Percentiles rank a stretch among this genome's conserved stretches.
phyloP scores from a whole-genome alignment of 345 rosid genomes.

The Murraya paniculata region DNA sequence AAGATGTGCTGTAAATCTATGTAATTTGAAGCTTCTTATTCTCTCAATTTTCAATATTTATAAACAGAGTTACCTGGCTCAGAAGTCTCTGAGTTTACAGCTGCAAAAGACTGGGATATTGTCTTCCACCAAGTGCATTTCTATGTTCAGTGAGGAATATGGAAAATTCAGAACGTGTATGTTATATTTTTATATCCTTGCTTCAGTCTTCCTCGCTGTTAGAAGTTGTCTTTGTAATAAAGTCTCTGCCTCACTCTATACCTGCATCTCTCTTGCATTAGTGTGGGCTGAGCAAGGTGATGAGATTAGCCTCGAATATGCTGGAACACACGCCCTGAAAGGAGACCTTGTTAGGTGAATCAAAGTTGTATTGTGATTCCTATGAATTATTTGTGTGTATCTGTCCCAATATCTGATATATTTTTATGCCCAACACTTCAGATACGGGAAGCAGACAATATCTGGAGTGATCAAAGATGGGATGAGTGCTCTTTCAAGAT shows the following conservation, averaged over 20 bases:
- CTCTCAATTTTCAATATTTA: constrained; percentile 23
- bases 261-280: constrained; percentile 22
- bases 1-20: background rate
- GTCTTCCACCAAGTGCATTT: constrained; percentile 54
- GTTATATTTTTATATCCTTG: constrained; percentile 17
- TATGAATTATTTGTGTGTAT: background rate
- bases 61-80: constrained; percentile 73
- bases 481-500: constrained; percentile 86
- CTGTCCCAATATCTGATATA: constrained; percentile 4
- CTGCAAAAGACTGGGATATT: constrained; percentile 63
- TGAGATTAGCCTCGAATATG: constrained; percentile 89
- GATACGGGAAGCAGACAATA: constrained; percentile 90
- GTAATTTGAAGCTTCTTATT: background rate
- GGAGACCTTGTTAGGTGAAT: constrained; percentile 92
- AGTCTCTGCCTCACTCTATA: background rate
- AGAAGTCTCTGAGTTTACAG: constrained; percentile 65
- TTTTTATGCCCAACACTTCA: constrained; percentile 23
- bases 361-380: background rate
- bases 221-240: constrained; percentile 4
- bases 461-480: constrained; percentile 84
- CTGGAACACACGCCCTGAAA: constrained; percentile 92
- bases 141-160: constrained; percentile 62
- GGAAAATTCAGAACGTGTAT: constrained; percentile 70
- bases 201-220: constrained; percentile 1
- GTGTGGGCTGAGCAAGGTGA: constrained; percentile 99